Evolutionary conservation across 306 rosid genomes (phyloP), one percentile per base, ranked within the genome.

Genomic region (Castanea sativa): DNA sequence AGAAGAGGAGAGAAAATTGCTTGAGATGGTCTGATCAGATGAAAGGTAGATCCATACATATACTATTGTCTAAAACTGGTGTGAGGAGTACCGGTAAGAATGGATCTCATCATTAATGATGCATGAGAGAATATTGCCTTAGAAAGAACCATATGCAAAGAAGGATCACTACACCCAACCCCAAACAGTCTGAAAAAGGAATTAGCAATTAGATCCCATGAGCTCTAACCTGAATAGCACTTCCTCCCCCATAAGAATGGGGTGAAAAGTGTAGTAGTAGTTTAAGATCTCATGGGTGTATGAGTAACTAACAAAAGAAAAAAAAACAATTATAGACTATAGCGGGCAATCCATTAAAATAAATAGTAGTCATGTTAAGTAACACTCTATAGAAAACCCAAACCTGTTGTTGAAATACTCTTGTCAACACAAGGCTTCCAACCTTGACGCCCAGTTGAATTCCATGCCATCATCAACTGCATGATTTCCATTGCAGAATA

Each of bases 381-480:
- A 4, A 70, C 57, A 71, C 77, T 41, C 33, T 38, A 56, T 30
- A 77, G 27, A 74, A 77, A 69, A 74, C 45, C 20, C 85, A 80
- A 73, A 94, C 98, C 97, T 89, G 86, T 68, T 81, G 73, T 56
- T 9, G 78, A 61, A 75, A 73, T 72, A 74, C 84, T 86, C 77
- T 55, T 80, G 81, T 78, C 76, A 52, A 90, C 86, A 82, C 99
- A 94, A 20, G 97, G 93, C 84, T 83, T 88, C 99, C 99, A 94
- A 35, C 69, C 87, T 79, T 82, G 82, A 78, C 20, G 86, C 80
- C 64, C 87, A 65, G 77, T 87, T 29, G 83, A 82, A 69, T 57
- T 90, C 99, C 99, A 94, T 53, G 88, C 92, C 6, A 79, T 78
- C 87, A 85, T 77, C 86, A 94, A 83, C 99, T 94, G 93, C 91